Conservation (phyloP, 176 grass and related monocot genomes). For the Dactylis glomerata region DNA sequence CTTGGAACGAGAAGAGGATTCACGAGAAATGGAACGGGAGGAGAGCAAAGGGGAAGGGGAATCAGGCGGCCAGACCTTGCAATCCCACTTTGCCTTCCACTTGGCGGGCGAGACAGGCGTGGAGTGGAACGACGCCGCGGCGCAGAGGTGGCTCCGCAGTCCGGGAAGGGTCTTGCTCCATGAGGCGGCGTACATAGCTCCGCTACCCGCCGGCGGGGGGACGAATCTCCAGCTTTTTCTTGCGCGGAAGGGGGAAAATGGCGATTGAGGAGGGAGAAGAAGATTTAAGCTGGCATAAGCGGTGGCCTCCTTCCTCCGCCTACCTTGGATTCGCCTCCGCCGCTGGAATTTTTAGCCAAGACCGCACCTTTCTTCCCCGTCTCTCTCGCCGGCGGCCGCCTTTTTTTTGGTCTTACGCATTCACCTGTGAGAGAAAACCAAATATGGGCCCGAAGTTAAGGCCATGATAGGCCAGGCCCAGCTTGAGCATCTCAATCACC, state of each 20-base stretch:
- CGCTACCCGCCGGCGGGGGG: neutral
- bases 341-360: too few species aligned
- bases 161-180: conserved; percentile 43
- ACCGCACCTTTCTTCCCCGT: too few species aligned
- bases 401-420: too few species aligned
- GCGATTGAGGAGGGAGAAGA: neutral
- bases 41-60: too few species aligned
- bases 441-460: too few species aligned
- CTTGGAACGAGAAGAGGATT: conserved; percentile 4
- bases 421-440: too few species aligned
- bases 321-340: too few species aligned
- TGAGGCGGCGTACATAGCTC: conserved; percentile 43
- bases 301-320: neutral
- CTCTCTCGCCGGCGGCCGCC: too few species aligned
- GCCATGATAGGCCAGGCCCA: too few species aligned
- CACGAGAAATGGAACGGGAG: neutral
- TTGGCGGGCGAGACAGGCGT: conserved; percentile 35
- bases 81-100: too few species aligned
- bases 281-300: neutral
- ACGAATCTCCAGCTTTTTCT: neutral
- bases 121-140: conserved; percentile 53
- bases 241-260: neutral
- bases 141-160: conserved; percentile 33
- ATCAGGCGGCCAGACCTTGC: conserved; percentile 17
- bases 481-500: too few species aligned